Base-by-base conservation (phyloP, 1,284 basidiomycete genomes). In the Cutaneotrichosporon sp. region DNA sequence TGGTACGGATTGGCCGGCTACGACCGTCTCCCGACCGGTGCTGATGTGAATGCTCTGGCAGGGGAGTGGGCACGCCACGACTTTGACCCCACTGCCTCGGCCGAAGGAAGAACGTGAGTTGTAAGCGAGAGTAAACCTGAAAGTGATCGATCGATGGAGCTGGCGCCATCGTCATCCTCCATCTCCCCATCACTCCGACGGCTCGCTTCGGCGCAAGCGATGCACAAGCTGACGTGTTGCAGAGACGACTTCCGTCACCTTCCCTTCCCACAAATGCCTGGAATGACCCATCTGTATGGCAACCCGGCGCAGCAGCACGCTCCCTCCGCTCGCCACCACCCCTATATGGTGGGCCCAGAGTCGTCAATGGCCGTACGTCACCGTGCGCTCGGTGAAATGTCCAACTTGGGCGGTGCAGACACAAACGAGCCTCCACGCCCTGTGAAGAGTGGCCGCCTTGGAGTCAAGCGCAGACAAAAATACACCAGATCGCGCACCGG, bases 401-500 rank as follows among this genome's bases (percentile, higher is more conserved):
- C 10, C 29, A 10, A 9, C 29, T 9, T 9, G 14, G 29, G 14
- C 29, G 29, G 29, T 14, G 29, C 10, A 14, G 14, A 14, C 29
- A 14, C 29, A 33, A 24, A 26, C 35, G 19, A 22, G 16, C 31
- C 31, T 27, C 17, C 38, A 9, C 25, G 24, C 2, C 51, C 44
- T 24, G 37, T 32, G 31, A 51, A 51, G 43, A 26, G 26, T 11
- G 61, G 63, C 0, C 47, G 66, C 16, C 60, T 64, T 20, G 66
- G 66, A 1, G 55, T 63, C 31, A 70, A 67, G 52, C 51, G 71
- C 17, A 47, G 67, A 24, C 67, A 69, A 35, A 74, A 74, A 51
- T 74, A 72, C 51, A 68, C 65, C 11, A 52, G 72, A 17, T 70
- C 72, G 3, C 60, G 69, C 37, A 71, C 70, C 2, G 72, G 72